Base-by-base conservation (phyloP, 1,139 yeast genomes). In the Saccharomyces pastorianus region DNA sequence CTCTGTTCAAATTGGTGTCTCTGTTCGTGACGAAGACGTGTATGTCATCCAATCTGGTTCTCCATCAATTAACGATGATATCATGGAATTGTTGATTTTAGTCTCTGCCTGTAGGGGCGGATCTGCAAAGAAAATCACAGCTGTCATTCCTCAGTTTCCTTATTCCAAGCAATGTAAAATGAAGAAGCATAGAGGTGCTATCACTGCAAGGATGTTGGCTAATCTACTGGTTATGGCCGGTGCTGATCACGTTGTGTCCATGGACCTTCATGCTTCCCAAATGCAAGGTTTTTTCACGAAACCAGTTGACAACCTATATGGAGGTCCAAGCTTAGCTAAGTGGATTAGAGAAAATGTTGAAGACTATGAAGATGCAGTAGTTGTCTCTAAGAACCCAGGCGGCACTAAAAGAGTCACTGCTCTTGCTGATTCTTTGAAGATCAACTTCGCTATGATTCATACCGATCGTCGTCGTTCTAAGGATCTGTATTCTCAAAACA, bases 251-350 rank as follows among this genome's bases (percentile, higher is more conserved):
- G 95, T 93, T 59, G 95, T 93, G 46, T 88, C 96, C 6, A 91
- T 93, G 98, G 99, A 93, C 70, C 77, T 93, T 63, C 99, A 95
- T 69, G 99, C 99, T 28, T 85, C 96, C 46, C 99, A 93, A 73
- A 95, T 93, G 98, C 99, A 93, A 76, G 99, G 99, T 13, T 93
- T 95, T 69, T 93, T 93, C 76, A 83, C 96, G 46, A 90, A 90
- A 66, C 99, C 99, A 0, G 98, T 93, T 31, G 99, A 93, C 71
- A 93, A 93, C 71, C 76, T 93, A 59, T 90, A 88, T 67, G 98
- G 97, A 27, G 97, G 96, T 3, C 99, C 99, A 50, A 89, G 96
- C 48, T 79, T 95, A 62, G 98, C 96, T 25, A 83, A 89, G 65
- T 95, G 99, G 99, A 91, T 93, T 67, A 84, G 88, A 64, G 95